These are phyloP conservation scores for Pseudogymnoascus pannorum DNA, from an alignment of 2,329 filamentous ascomycete genomes.

Conservation along the genomic window DNA sequence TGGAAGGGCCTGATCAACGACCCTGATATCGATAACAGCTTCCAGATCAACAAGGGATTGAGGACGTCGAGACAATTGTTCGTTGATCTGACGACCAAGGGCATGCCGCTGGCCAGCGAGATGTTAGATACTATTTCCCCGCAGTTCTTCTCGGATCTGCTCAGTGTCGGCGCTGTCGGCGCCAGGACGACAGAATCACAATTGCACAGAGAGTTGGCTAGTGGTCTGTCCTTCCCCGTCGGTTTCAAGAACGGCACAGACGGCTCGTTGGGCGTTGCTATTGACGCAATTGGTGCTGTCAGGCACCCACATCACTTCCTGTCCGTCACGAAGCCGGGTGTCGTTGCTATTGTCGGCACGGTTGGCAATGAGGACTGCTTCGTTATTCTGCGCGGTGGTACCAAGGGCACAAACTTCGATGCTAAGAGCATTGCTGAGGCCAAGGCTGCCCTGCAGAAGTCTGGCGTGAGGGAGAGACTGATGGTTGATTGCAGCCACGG, in stretches of 20 bases:
- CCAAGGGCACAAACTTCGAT: constrained; percentile 90
- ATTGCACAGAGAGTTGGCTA: constrained; percentile 88
- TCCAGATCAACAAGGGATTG: constrained; percentile 98
- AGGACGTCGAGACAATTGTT: constrained; percentile 83
- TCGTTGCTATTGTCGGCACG: constrained; percentile 91
- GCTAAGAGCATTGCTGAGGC: constrained; percentile 75
- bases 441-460: constrained; percentile 69
- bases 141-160: constrained; percentile 87
- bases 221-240: constrained; percentile 90
- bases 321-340: constrained; percentile 91
- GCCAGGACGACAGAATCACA: constrained; percentile 96
- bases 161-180: constrained; percentile 87
- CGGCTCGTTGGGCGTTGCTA: constrained; percentile 78
- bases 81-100: constrained; percentile 80
- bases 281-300: constrained; percentile 92
- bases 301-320: constrained; percentile 93
- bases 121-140: constrained; percentile 98
- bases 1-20: constrained; percentile 99
- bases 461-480: constrained; percentile 66
- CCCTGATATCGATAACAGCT: constrained; percentile 95
- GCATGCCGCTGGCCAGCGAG: constrained; percentile 94
- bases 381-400: constrained; percentile 88
- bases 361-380: constrained; percentile 96
- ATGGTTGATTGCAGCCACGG: constrained; percentile 99
- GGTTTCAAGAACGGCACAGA: constrained; percentile 99